Conservation (phyloP, 768 basidiomycete species). For the Phaeotremella skinneri region DNA sequence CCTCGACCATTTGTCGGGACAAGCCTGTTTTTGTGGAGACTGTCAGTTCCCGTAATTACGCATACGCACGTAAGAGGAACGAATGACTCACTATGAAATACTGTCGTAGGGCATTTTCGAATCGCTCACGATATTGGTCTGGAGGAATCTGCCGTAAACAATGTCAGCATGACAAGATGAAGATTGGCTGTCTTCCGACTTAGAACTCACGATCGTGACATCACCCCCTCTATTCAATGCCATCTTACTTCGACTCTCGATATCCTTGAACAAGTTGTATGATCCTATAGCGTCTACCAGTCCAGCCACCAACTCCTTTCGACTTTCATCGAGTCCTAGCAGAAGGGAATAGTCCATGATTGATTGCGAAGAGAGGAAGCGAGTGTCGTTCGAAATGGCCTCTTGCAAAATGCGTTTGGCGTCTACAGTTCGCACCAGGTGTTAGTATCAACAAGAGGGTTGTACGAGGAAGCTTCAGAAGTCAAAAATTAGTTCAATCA, state of each 20-base stretch:
- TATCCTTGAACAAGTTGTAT: constrained; percentile 79
- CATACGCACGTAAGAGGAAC: not conserved
- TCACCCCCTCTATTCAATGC: constrained; percentile 64
- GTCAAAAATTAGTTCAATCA: not conserved
- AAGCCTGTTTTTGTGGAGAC: constrained; percentile 12
- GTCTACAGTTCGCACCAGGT: constrained; percentile 45
- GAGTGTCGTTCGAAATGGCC: constrained; percentile 68
- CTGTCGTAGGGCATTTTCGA: constrained; percentile 66
- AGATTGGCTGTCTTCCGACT: not conserved
- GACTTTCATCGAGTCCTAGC: constrained; percentile 67
- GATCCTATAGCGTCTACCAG: constrained; percentile 84
- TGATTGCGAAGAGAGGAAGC: constrained; percentile 69
- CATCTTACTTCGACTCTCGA: constrained; percentile 82
- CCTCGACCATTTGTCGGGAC: constrained; percentile 33
- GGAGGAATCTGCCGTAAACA: constrained; percentile 59
- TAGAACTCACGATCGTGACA: constrained; percentile 60
- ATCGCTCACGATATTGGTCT: constrained; percentile 72
- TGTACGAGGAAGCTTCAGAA: not conserved
- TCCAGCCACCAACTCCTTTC: constrained; percentile 69
- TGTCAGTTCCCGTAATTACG: constrained; percentile 6
- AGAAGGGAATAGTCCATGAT: constrained; percentile 86
- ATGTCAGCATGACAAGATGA: not conserved
- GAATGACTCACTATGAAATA: constrained; percentile 61
- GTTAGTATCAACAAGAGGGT: not conserved
- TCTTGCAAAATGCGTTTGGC: constrained; percentile 70